A percentile compares a stretch with the other conserved stretches of the same genome.
These are phyloP conservation scores for Starmera caribaea DNA, from an alignment of 805 yeast species.

Conservation along the genomic window DNA sequence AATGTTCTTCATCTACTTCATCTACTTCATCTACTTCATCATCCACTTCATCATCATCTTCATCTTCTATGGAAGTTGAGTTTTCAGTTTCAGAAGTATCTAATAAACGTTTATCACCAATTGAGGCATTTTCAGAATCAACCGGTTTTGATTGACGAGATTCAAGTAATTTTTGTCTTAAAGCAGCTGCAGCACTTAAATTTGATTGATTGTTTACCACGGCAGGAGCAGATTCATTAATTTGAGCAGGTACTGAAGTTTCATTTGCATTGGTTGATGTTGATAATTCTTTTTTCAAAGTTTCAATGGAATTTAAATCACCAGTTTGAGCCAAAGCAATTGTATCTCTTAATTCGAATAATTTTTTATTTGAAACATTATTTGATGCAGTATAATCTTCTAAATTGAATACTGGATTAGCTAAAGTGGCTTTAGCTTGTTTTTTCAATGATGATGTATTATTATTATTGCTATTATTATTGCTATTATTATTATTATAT, in stretches of 20 bases:
- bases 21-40: too few species aligned
- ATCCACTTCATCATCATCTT: slow-evolving; percentile 8
- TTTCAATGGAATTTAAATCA: slow-evolving; percentile 21
- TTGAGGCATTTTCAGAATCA: slow-evolving; percentile 4
- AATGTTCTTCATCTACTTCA: slow-evolving; percentile 7
- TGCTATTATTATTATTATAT: slow-evolving; percentile 54
- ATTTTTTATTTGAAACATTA: slow-evolving; percentile 55
- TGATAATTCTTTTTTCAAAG: not conserved
- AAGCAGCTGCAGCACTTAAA: slow-evolving; percentile 36
- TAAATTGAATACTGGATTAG: not conserved
- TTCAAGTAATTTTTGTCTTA: slow-evolving; percentile 25
- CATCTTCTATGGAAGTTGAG: slow-evolving; percentile 8
- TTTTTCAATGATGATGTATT: slow-evolving; percentile 17
- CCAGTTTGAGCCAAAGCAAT: slow-evolving; percentile 66
- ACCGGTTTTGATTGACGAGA: slow-evolving; percentile 11
- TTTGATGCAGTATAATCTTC: not conserved
- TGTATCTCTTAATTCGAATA: slow-evolving; percentile 52
- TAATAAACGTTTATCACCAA: slow-evolving; percentile 14
- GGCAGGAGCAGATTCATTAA: slow-evolving; percentile 8
- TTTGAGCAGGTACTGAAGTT: not conserved
- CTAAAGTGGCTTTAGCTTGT: not conserved
- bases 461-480: slow-evolving; percentile 39
- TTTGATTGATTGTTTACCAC: slow-evolving; percentile 24
- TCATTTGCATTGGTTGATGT: slow-evolving; percentile 8
- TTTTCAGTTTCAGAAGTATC: slow-evolving; percentile 9